Evolutionary conservation across 768 basidiomycete species (phyloP), one percentile per base, ranked within the genome.

Genomic region (Trametes meyenii): DNA sequence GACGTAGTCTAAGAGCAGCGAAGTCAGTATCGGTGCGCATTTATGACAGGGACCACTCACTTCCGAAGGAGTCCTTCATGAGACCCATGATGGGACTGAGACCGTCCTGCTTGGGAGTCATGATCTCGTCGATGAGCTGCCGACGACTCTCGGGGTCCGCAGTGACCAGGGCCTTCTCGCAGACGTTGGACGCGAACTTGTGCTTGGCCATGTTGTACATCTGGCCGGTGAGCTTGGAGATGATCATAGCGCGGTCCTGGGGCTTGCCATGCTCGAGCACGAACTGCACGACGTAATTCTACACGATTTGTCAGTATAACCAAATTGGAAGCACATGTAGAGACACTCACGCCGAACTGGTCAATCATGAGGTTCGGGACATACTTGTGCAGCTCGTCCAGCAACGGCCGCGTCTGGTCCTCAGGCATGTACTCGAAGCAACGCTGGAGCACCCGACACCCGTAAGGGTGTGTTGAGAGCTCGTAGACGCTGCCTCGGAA

Each of bases 201-300:
- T 94, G 93, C 54, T 87, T 84, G 0, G 93, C 84, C 82, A 96
- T 85, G 62, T 80, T 78, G 44, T 95, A 72, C 72, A 98, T 82
- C 68, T 92, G 88, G 3, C 92, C 92, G 10, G 81, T 84, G 52
- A 98, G 80, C 65, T 85, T 84, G 14, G 78, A 74, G 57, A 94
- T 79, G 39, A 97, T 83, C 57, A 81, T 75, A 2, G 79, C 77
- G 53, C 83, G 84, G 70, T 98, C 96, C 13, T 85, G 80, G 0
- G 80, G 79, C 58, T 80, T 79, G 5, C 95, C 94, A 66, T 89
- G 82, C 70, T 94, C 90, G 35, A 98, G 83, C 58, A 98, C 83
- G 71, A 92, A 96, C 73, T 98, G 96, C 50, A 97, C 85, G 36
- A 98, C 96, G 75, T 97, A 98, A 71, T 96, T 94, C 92, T 94